Evolutionary conservation across 805 yeast genomes (phyloP).

Genomic region (Yarrowia sp.): DNA sequence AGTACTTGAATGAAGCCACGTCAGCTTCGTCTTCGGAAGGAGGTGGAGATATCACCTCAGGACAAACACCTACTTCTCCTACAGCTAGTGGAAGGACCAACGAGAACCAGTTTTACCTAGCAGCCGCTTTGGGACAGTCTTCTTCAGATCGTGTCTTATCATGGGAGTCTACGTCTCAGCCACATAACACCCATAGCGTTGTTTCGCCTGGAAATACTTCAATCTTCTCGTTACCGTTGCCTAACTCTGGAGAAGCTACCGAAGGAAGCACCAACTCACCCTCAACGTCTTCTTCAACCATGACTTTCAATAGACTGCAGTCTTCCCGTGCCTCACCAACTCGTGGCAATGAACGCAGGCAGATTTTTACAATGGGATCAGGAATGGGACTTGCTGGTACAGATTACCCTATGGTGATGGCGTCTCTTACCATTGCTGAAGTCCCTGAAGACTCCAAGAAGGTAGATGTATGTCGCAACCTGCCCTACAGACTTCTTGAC

Average conservation of each 20-base stretch:
- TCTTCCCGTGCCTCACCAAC: slow-evolving; percentile 4
- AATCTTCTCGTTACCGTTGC: slow-evolving; percentile 16
- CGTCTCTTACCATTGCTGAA: not conserved
- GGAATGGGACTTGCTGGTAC: slow-evolving; percentile 30
- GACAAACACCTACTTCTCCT: not conserved
- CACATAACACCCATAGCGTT: slow-evolving; percentile 4
- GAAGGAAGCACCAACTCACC: slow-evolving; percentile 14
- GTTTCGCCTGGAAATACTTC: slow-evolving; percentile 24
- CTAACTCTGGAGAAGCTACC: slow-evolving; percentile 10
- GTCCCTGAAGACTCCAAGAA: not conserved
- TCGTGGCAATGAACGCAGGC: slow-evolving; percentile 7
- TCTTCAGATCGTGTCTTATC: slow-evolving; percentile 6
- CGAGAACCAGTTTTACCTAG: slow-evolving; percentile 18
- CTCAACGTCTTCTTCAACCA: not conserved
- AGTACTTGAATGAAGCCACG: slow-evolving; percentile 14
- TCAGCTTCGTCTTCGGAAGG: slow-evolving; percentile 30
- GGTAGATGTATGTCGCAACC: slow-evolving; percentile 7
- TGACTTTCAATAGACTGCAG: slow-evolving; percentile 14
- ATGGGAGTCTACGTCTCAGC: slow-evolving; percentile 1
- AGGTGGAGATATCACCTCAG: slow-evolving; percentile 25
- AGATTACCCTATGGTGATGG: slow-evolving; percentile 21
- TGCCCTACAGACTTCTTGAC: slow-evolving; percentile 59
- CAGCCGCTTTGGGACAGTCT: slow-evolving; percentile 23
- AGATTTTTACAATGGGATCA: slow-evolving; percentile 29
- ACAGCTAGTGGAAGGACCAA: not conserved